phyloP scores from a whole-genome alignment of 202 grass and related monocot species.

The Elaeis oleifera region DNA sequence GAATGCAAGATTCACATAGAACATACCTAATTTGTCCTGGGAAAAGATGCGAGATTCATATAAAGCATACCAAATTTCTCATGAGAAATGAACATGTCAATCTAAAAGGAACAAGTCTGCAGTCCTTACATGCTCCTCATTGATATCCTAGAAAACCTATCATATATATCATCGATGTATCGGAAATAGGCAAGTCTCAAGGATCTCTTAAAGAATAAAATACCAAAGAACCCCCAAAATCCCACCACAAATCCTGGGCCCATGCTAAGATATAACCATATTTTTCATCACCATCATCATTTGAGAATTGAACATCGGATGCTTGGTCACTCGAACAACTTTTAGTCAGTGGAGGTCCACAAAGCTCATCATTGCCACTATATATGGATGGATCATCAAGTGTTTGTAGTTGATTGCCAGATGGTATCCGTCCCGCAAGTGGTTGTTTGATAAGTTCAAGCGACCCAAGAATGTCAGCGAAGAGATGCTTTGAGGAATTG shows the following conservation, averaged over 20 bases:
- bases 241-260: neutral
- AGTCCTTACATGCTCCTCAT: no score
- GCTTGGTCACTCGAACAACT: neutral
- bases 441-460: conserved; percentile 24
- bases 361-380: conserved; percentile 7
- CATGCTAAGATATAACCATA: conserved; percentile 3
- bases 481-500: conserved; percentile 17
- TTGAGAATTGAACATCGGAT: neutral
- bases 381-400: neutral
- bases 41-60: no score
- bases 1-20: no score
- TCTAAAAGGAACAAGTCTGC: no score
- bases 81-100: no score
- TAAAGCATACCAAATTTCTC: no score
- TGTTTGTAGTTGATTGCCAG: conserved; percentile 16
- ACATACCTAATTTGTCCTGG: no score
- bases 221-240: no score
- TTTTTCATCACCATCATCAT: conserved; percentile 1
- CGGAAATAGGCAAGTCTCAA: neutral
- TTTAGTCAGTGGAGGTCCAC: neutral
- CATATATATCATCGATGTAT: neutral
- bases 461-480: neutral
- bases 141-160: neutral
- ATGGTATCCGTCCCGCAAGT: conserved; percentile 11
- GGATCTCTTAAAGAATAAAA: no score